These are phyloP conservation scores for Aspergillus sojae DNA, from an alignment of 2,329 filamentous ascomycete species.

Conservation along the genomic window DNA sequence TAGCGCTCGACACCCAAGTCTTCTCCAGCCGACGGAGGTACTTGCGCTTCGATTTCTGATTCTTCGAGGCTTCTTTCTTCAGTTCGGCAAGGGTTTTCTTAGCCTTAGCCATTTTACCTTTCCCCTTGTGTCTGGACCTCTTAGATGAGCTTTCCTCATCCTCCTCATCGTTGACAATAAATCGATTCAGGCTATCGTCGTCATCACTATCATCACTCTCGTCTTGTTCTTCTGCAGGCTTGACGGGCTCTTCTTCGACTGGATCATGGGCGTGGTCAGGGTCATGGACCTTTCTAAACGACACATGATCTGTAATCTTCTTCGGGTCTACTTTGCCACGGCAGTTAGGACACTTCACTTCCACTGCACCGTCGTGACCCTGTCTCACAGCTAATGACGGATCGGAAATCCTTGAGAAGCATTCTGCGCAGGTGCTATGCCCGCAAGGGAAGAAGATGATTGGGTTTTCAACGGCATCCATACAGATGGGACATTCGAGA, in stretches of 20 bases:
- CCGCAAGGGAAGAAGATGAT: constrained; percentile 81
- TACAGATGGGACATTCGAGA: constrained; percentile 82
- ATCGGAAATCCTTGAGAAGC: constrained; percentile 70
- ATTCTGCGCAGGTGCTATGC: constrained; percentile 77
- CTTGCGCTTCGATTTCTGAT: constrained; percentile 63
- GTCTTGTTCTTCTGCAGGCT: constrained; percentile 37
- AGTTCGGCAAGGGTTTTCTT: constrained; percentile 40
- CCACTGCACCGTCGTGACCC: constrained; percentile 58
- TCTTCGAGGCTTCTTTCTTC: constrained; percentile 59
- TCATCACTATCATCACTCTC: constrained; percentile 32
- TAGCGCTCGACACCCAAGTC: constrained; percentile 73
- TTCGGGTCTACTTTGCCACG: constrained; percentile 67
- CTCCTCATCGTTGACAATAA: constrained; percentile 31
- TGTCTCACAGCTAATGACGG: constrained; percentile 59
- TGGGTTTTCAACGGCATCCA: constrained; percentile 73
- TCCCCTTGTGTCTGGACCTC: constrained; percentile 38
- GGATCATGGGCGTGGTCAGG: constrained; percentile 50
- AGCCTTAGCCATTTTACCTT: constrained; percentile 47
- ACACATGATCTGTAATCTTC: constrained; percentile 71
- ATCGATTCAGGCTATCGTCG: constrained; percentile 22
- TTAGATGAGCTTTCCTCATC: constrained; percentile 46
- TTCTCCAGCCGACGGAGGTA: constrained; percentile 71
- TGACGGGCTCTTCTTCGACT: constrained; percentile 19
- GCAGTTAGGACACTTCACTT: constrained; percentile 74
- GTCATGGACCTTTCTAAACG: constrained; percentile 74